These are phyloP conservation scores for Cladophialophora exuberans DNA, from an alignment of 2,329 filamentous ascomycete genomes.

Conservation along the genomic window DNA sequence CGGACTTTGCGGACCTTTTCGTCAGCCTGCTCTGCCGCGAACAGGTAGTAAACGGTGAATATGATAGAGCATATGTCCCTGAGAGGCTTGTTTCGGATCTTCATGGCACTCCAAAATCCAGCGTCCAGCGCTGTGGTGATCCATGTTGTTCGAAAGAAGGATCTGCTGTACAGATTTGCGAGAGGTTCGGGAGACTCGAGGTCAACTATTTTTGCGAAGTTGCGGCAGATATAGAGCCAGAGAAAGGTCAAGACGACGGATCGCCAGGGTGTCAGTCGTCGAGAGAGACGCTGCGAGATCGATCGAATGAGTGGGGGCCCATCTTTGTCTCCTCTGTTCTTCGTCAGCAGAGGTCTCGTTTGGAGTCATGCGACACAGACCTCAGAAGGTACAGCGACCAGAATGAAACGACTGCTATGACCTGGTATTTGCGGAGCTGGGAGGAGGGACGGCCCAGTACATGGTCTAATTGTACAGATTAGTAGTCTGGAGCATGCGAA, in stretches of 20 bases:
- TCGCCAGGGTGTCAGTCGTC: conserved; percentile 83
- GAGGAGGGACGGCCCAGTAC: conserved; percentile 87
- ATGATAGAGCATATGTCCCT: conserved; percentile 80
- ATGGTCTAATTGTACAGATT: conserved; percentile 68
- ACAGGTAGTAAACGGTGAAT: conserved; percentile 87
- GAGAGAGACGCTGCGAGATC: conserved; percentile 72
- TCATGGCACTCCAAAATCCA: conserved; percentile 98
- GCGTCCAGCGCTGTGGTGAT: conserved; percentile 91
- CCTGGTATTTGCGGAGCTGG: conserved; percentile 89
- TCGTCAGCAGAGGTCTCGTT: conserved; percentile 23
- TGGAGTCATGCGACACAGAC: conserved; percentile 50
- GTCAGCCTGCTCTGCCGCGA: conserved; percentile 91
- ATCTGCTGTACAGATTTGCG: conserved; percentile 87
- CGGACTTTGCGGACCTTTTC: conserved; percentile 94
- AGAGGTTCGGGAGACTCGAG: conserved; percentile 92
- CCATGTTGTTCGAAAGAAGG: conserved; percentile 97
- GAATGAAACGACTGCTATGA: conserved; percentile 86
- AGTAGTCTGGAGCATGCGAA: conserved; percentile 8
- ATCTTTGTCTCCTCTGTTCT: conserved; percentile 75
- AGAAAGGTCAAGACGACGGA: conserved; percentile 84
- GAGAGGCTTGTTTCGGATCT: conserved; percentile 76
- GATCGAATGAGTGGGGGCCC: conserved; percentile 76
- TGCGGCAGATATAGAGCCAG: conserved; percentile 87
- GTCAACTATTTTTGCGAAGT: conserved; percentile 89
- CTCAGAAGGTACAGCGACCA: conserved; percentile 84